Base-by-base conservation (phyloP, 2,329 filamentous ascomycete genomes). In the Boeremia lycopersici region DNA sequence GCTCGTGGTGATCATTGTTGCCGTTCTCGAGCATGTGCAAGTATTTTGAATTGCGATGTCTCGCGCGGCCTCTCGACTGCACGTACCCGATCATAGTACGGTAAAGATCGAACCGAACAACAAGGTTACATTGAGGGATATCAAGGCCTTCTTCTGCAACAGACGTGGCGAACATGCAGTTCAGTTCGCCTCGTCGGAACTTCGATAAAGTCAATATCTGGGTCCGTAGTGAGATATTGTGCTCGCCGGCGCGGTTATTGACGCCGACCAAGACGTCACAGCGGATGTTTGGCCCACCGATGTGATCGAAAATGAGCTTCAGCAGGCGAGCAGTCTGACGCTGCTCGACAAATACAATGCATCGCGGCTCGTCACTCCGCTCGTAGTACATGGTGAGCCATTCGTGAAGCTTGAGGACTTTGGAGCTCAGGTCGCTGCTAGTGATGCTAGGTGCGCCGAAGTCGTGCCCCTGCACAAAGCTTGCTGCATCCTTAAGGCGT, bases 61-160 rank as follows among this genome's bases (percentile, higher is more conserved):
- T 84, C 11, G 95, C 95, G 48, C 95, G 85, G 0, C 95, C 95
- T 59, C 91, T 85, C 12, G 93, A 97, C 73, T 99, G 95, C 17
- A 98, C 87, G 70, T 97, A 98, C 68, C 96, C 90, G 47, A 98
- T 98, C 74, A 96, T 86, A 0, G 93, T 97, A 10, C 83, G 82
- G 74, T 92, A 96, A 2, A 96, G 82, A 69, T 98, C 91, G 67
- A 97, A 99, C 2, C 93, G 79, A 25, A 88, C 75, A 10, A 88
- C 82, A n/a, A 88, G 71, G 60, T 88, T 88, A 74, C 86, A 88
- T 55, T 86, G 83, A 4, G 85, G 85, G 19, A 88, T 86, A 66
- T 88, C 86, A 7, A 88, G 79, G 0, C 86, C 86, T 74, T 88
- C 86, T 67, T 88, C 86, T 3, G 84, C 86, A 2, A 88, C 83